Conservation (phyloP, 169 alveolate genomes). For the Theileria parva region DNA sequence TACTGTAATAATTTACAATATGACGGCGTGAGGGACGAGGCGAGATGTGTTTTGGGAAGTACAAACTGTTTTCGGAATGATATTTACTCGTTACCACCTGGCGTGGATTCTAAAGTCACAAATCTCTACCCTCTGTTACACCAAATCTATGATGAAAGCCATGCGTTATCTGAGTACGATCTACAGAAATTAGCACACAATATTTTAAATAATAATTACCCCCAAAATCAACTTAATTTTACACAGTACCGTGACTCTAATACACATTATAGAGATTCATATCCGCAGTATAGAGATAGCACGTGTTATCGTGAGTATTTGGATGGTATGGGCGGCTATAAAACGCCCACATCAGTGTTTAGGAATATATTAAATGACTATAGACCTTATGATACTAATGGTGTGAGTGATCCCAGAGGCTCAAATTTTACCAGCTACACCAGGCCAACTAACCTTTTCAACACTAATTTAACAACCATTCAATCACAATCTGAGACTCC, state of each 20-base stretch:
- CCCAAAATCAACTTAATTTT: not conserved
- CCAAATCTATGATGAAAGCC: slow-evolving; percentile 39
- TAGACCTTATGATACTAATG: not conserved
- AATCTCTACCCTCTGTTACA: slow-evolving; percentile 49
- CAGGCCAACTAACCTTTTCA: not conserved
- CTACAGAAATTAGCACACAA: slow-evolving; percentile 49
- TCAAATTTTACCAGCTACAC: not conserved
- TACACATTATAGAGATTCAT: not conserved
- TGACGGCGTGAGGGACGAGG: slow-evolving; percentile 20
- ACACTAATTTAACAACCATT: not conserved
- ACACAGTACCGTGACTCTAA: not conserved
- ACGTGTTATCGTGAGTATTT: not conserved
- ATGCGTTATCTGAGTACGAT: slow-evolving; percentile 22
- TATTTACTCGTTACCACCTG: slow-evolving; percentile 35
- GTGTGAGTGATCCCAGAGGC: not conserved
- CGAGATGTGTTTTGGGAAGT: slow-evolving; percentile 22
- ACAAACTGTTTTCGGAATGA: slow-evolving; percentile 51
- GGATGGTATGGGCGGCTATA: not conserved
- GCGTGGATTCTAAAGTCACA: slow-evolving; percentile 18
- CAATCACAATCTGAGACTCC: not conserved
- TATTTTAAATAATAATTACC: not conserved
- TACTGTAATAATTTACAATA: too few species aligned
- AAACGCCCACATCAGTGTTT: not conserved
- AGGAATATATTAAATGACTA: slow-evolving; percentile 1
- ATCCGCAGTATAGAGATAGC: too few species aligned